Evolutionary conservation across 2,329 filamentous ascomycete species (phyloP), one percentile per base, ranked within the genome.

Genomic region (Arthrinium phaeospermum): DNA sequence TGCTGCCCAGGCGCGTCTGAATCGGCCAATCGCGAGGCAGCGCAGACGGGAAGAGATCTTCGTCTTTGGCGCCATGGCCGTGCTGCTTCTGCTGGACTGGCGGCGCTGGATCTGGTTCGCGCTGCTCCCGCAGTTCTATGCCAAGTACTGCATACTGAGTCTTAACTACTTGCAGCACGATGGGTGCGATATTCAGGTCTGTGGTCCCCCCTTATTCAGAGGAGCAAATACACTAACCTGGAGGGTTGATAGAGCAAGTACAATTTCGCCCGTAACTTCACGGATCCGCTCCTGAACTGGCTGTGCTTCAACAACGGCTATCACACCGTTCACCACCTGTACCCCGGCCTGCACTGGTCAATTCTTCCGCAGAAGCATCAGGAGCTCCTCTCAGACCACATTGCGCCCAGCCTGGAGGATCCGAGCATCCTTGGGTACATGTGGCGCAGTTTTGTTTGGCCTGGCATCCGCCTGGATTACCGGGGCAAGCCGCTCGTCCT

Each of bases 181-280:
- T 22, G 72, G 72, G 3, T 72, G 70, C 44, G 72, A 73, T 47
- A 51, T 57, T 4, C 27, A 30, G 27, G 27, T 45, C 13, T 14
- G 3, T 12, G 3, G 2, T 4, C 44, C 44, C 44, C 12, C 44
- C 3, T 14, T 16, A 3, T 8, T 22, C 16, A 5, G 19, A 19
- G 19, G 19, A 19, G 5, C 45, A 7, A 22, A 22, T 47, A 19
- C 16, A 19, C 16, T 19, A 47, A 47, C 16, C 1, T 22, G 16
- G 16, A 8, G 16, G 8, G 45, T 47, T 8, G 45, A 47, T 47
- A 47, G 27, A 30, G 27, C 27, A 30, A 16, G 72, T 73, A 73
- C 71, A 73, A 73, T 61, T 73, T 73, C 37, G 72, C 72, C 14
- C 72, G 72, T 37, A 73, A 73, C 67, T 73, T 73, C 41, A 73